Conservation (phyloP, 73 alveolate genomes). For the Paramecium caudatum region DNA sequence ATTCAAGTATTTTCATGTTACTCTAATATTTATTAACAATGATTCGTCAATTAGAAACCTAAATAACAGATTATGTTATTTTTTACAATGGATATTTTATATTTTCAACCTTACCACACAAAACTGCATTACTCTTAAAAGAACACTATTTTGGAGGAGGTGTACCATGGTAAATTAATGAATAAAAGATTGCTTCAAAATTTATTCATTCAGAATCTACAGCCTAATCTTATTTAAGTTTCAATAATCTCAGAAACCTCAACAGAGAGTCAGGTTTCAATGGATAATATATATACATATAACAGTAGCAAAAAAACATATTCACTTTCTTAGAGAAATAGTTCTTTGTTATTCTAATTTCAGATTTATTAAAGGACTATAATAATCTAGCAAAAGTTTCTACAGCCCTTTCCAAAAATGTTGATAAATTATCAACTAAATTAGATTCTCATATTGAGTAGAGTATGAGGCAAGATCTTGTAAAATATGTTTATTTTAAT, state of each 20-base stretch:
- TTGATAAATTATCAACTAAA: not conserved
- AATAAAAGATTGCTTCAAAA: not conserved
- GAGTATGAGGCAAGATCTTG: not conserved
- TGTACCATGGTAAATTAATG: not conserved
- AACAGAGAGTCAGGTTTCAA: not conserved
- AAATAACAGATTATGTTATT: not conserved
- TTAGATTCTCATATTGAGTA: conserved; percentile 9
- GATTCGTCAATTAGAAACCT: not conserved
- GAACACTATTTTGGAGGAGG: conserved; percentile 63
- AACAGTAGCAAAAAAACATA: not conserved
- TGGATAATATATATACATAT: not conserved
- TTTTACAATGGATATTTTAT: conserved; percentile 28
- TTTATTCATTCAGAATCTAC: not conserved
- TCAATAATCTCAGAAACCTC: not conserved
- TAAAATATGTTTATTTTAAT: conserved; percentile 41
- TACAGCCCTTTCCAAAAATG: not conserved
- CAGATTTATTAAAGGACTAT: not conserved
- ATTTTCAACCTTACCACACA: conserved; percentile 33
- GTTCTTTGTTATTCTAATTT: not conserved
- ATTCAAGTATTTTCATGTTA: not conserved
- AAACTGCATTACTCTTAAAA: conserved; percentile 6
- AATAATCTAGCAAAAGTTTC: not conserved
- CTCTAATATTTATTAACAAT: conserved; percentile 13
- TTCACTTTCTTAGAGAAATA: conserved; percentile 15
- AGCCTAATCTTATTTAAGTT: not conserved